Percentiles rank a stretch among this genome's conserved stretches.
Conservation (phyloP, 2,329 filamentous ascomycete species). For the Hypoxylon sp. region DNA sequence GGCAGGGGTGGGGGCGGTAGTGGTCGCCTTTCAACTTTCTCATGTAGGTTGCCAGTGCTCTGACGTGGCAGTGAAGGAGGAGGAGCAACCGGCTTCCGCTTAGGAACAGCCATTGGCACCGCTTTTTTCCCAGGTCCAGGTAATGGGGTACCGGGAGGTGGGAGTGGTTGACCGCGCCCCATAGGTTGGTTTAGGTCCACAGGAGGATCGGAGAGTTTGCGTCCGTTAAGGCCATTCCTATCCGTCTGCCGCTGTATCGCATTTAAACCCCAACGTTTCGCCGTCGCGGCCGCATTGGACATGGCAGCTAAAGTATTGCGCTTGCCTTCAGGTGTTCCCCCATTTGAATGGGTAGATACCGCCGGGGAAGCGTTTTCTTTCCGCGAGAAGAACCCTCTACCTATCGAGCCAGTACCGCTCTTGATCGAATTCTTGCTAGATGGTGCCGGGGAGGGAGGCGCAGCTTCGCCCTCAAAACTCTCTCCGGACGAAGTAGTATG, state of each 20-base stretch:
- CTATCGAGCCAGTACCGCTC: slow-evolving; percentile 51
- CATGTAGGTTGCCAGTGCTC: slow-evolving; percentile 44
- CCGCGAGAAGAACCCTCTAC: slow-evolving; percentile 50
- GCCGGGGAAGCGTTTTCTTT: slow-evolving; percentile 49
- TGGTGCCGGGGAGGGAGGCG: slow-evolving; percentile 44
- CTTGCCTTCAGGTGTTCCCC: slow-evolving; percentile 45
- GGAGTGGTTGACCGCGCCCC: slow-evolving; percentile 55
- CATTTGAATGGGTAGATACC: slow-evolving; percentile 33
- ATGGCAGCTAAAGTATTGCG: slow-evolving; percentile 53
- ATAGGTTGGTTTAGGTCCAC: slow-evolving; percentile 56
- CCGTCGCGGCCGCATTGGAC: slow-evolving; percentile 54
- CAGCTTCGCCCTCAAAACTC: slow-evolving; percentile 46
- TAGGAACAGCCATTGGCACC: slow-evolving; percentile 50
- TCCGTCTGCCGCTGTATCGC: slow-evolving; percentile 54
- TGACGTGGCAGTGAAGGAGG: slow-evolving; percentile 47
- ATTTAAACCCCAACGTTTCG: slow-evolving; percentile 55
- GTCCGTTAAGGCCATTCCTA: slow-evolving; percentile 47
- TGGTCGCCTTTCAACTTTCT: slow-evolving; percentile 51
- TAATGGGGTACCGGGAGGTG: slow-evolving; percentile 54
- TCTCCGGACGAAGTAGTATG: slow-evolving; percentile 53
- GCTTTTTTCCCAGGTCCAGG: slow-evolving; percentile 52
- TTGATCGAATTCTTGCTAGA: slow-evolving; percentile 51
- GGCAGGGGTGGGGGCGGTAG: slow-evolving; percentile 52
- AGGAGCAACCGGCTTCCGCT: slow-evolving; percentile 51
- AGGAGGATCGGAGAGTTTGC: slow-evolving; percentile 53